phyloP scores from a whole-genome alignment of 2,329 filamentous ascomycete genomes.

The Sporothrix humicola region DNA sequence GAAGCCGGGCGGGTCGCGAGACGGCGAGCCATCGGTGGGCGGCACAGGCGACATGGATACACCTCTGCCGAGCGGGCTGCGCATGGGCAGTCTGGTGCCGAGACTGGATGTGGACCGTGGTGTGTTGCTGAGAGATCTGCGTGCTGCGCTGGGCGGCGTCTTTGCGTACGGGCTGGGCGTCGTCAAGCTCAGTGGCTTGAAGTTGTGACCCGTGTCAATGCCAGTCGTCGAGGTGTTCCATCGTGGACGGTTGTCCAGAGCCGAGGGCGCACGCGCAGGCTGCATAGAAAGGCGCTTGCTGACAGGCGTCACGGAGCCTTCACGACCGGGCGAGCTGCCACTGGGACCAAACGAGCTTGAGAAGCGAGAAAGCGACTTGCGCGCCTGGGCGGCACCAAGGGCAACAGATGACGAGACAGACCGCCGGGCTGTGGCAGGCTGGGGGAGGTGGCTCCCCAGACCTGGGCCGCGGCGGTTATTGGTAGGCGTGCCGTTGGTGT shows the following conservation, averaged over 20 bases:
- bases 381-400: conserved; percentile 50
- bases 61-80: conserved; percentile 55
- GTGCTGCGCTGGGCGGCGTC: conserved; percentile 49
- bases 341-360: conserved; percentile 30
- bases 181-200: conserved; percentile 65
- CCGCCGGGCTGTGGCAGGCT: conserved; percentile 51
- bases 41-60: conserved; percentile 55
- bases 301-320: conserved; percentile 59
- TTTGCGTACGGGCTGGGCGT: conserved; percentile 64
- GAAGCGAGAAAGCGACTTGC: conserved; percentile 49
- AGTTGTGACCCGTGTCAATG: conserved; percentile 71
- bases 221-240: conserved; percentile 74
- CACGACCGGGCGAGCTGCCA: conserved; percentile 42
- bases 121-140: conserved; percentile 52
- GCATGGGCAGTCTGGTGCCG: conserved; percentile 57
- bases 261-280: conserved; percentile 45
- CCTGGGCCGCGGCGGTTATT: conserved; percentile 53
- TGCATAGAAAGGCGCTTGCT: conserved; percentile 42
- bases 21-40: conserved; percentile 53
- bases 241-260: conserved; percentile 64
- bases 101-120: conserved; percentile 38
- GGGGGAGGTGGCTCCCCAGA: conserved; percentile 53
- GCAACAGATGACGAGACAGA: conserved; percentile 51
- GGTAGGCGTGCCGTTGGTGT: conserved; percentile 48
- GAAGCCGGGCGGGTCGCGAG: conserved; percentile 52